Base-by-base conservation (phyloP, 768 basidiomycete genomes). In the Trametes sanguinea region DNA sequence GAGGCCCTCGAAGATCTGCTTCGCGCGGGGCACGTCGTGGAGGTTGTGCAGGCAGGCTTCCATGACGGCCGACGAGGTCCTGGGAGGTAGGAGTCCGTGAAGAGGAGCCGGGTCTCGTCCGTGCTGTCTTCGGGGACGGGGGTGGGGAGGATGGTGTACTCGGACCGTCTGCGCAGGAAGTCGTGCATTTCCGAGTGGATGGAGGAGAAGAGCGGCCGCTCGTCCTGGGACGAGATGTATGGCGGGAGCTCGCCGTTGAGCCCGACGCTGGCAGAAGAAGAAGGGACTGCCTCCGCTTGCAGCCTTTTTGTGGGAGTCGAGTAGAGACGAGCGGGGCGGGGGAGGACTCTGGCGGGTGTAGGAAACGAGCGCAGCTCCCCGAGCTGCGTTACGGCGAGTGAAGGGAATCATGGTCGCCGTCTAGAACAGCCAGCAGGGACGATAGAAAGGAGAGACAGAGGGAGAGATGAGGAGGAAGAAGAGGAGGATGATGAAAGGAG, bases 31-130 rank as follows among this genome's bases (percentile, higher is more conserved):
- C 0, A 94, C 85, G 71, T 94, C 91, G 72, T 88, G 85, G 2
- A 84, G 69, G 64, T 89, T 84, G 71, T 88, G 82, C 11, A 95
- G 75, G 71, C 94, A 95, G 4, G 92, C 91, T 67, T 90, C 87
- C 75, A 95, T 90, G 64, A 95, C 82, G 0, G 90, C 85, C 85
- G 10, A 92, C 71, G 57, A 83, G 78, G 72, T 94, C 90, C 69
- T 86, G 83, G 0, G 87, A 85, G 0, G 76, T 72, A n/a, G 0
- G 90, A 84, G 71, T 90, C 84, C 4, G 82, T 79, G 73, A 85
- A 92, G 75, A 83, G 85, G 53, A 80, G 64, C 63, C 82, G 81
- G 65, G 82, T 78, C 1, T 69, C 57, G 3, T 81, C 81, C 1
- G 71, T 54, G 42, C 71, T 69, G 65, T 83, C 81, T 27, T 74